Percentiles rank a stretch among this genome's conserved stretches.
Evolutionary conservation across 2,329 filamentous ascomycete genomes (phyloP).

Genomic region (Ophiognomonia clavigignenti-juglandacearum): DNA sequence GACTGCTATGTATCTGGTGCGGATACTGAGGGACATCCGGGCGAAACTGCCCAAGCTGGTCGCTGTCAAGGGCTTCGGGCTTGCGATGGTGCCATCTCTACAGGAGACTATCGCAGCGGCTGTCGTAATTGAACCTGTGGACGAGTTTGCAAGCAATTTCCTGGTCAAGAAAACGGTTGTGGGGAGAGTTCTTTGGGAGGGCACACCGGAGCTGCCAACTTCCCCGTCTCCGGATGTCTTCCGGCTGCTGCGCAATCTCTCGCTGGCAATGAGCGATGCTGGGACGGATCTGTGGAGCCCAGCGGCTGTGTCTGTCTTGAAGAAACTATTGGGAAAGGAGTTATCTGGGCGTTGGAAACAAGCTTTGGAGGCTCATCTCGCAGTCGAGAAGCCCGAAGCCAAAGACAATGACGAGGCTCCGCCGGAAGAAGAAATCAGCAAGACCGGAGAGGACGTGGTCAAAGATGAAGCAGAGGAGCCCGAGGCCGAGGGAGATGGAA

Average conservation of each 20-base stretch:
- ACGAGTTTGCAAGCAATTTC: conserved; percentile 38
- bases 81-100: conserved; percentile 57
- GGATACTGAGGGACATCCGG: conserved; percentile 70
- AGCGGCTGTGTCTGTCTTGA: conserved; percentile 59
- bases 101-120: conserved; percentile 56
- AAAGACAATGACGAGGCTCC: background rate
- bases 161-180: conserved; percentile 45
- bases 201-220: conserved; percentile 65
- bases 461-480: conserved; percentile 12
- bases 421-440: conserved; percentile 1
- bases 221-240: conserved; percentile 76
- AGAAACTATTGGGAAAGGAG: conserved; percentile 46
- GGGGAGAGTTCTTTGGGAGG: conserved; percentile 74
- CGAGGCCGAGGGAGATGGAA: conserved; percentile 14
- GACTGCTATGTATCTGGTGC: conserved; percentile 63
- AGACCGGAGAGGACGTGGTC: background rate
- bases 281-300: conserved; percentile 81
- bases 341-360: conserved; percentile 46
- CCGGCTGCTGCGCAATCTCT: conserved; percentile 62
- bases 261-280: conserved; percentile 60
- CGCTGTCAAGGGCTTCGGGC: conserved; percentile 50
- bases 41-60: conserved; percentile 54
- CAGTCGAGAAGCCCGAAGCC: conserved; percentile 18
- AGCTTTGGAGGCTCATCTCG: conserved; percentile 30
- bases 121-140: conserved; percentile 45